Evolutionary conservation across 345 rosid genomes (phyloP).

Genomic region (Boechera retrofracta): DNA sequence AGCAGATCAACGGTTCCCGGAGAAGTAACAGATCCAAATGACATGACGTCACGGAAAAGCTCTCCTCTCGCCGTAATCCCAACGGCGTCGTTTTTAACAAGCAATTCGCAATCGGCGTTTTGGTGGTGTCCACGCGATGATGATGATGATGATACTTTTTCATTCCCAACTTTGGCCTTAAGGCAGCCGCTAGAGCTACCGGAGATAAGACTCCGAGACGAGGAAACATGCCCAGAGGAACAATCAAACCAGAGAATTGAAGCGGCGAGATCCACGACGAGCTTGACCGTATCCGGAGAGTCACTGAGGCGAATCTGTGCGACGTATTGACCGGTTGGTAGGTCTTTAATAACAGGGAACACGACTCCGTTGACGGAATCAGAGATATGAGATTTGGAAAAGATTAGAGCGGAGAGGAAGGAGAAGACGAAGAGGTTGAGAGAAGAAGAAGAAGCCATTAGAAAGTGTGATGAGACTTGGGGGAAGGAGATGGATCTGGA

Average conservation of each 20-base stretch:
- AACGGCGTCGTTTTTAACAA: conserved; percentile 43
- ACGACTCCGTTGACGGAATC: conserved; percentile 22
- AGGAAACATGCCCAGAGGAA: conserved; percentile 33
- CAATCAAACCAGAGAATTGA: conserved; percentile 62
- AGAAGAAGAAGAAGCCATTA: conserved; percentile 30
- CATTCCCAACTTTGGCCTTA: conserved; percentile 33
- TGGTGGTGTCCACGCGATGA: conserved; percentile 13
- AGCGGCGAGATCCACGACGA: conserved; percentile 66
- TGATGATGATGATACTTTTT: not conserved
- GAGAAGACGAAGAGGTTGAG: conserved; percentile 27
- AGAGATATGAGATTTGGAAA: conserved; percentile 37
- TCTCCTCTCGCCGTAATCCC: conserved; percentile 51
- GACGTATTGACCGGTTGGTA: conserved; percentile 65
- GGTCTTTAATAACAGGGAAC: conserved; percentile 61
- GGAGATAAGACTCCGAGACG: conserved; percentile 44
- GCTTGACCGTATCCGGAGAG: conserved; percentile 43
- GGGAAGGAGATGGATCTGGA: not conserved
- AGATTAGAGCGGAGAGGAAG: not conserved
- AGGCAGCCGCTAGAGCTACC: conserved; percentile 69
- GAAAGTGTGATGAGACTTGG: conserved; percentile 22
- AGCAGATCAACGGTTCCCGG: conserved; percentile 47
- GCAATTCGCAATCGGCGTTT: conserved; percentile 50
- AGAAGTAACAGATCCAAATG: conserved; percentile 48
- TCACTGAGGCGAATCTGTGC: conserved; percentile 51
- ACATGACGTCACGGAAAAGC: conserved; percentile 53